Evolutionary conservation across 2,329 filamentous ascomycete genomes (phyloP).

Genomic region (Calonectria pteridis): DNA sequence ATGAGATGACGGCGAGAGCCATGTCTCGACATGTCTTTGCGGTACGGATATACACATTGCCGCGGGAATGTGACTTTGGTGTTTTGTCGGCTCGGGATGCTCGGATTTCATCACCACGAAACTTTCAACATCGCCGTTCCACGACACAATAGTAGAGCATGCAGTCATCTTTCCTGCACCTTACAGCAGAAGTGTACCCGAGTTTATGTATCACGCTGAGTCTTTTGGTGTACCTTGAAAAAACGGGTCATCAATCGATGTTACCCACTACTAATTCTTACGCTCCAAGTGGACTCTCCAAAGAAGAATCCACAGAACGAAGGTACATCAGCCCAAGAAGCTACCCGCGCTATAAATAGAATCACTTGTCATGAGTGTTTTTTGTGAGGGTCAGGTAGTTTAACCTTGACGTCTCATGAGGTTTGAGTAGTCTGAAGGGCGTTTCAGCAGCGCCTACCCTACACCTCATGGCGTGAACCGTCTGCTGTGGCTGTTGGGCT

Average conservation of each 20-base stretch:
- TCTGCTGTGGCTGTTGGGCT: neutral
- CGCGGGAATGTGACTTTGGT: neutral
- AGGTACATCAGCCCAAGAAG: neutral
- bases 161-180: neutral
- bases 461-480: neutral
- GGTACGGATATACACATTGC: neutral
- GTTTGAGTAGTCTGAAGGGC: neutral
- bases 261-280: neutral
- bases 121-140: neutral
- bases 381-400: neutral
- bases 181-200: neutral
- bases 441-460: neutral
- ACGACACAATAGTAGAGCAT: neutral
- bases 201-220: neutral
- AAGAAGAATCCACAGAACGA: neutral
- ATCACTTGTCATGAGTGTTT: neutral
- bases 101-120: neutral
- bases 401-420: neutral
- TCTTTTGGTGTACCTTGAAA: neutral
- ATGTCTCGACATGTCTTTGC: neutral
- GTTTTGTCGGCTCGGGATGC: neutral
- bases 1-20: neutral
- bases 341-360: neutral
- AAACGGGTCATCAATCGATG: neutral
- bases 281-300: neutral